These are phyloP conservation scores for Basidiobolus heterosporus DNA, from an alignment of 371 early-diverging fungal genomes.

Conservation along the genomic window DNA sequence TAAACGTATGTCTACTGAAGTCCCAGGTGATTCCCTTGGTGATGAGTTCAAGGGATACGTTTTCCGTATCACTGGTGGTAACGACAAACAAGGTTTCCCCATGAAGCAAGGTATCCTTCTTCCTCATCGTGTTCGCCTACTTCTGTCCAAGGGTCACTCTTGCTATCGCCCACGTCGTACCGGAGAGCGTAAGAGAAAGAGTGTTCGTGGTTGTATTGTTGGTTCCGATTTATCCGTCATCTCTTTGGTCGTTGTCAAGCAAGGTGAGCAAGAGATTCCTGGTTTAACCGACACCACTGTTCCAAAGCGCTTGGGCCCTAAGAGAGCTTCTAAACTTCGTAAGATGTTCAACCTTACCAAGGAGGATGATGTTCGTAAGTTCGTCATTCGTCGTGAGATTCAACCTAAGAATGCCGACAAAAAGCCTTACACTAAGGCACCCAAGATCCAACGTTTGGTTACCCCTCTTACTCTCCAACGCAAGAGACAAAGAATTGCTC, in stretches of 20 bases:
- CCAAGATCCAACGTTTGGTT: slow-evolving; percentile 92
- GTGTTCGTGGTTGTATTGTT: slow-evolving; percentile 98
- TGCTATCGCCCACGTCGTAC: slow-evolving; percentile 96
- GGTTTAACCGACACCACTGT: slow-evolving; percentile 89
- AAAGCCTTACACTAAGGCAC: slow-evolving; percentile 87
- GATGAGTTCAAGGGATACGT: slow-evolving; percentile 98
- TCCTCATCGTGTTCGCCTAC: slow-evolving; percentile 85
- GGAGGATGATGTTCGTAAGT: slow-evolving; percentile 95
- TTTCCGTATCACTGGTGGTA: slow-evolving; percentile 97
- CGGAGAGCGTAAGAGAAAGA: slow-evolving; percentile 98
- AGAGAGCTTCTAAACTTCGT: slow-evolving; percentile 96
- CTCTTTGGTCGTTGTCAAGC: slow-evolving; percentile 88
- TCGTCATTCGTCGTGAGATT: slow-evolving; percentile 91
- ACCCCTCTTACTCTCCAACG: slow-evolving; percentile 89
- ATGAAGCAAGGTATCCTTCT: slow-evolving; percentile 95
- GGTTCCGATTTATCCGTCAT: slow-evolving; percentile 88
- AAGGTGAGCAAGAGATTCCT: slow-evolving; percentile 87
- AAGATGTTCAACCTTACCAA: slow-evolving; percentile 91
- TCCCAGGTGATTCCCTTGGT: slow-evolving; percentile 88
- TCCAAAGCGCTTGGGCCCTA: slow-evolving; percentile 94
- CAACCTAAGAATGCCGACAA: slow-evolving; percentile 68
- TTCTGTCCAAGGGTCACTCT: slow-evolving; percentile 85
- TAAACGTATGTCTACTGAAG: slow-evolving; percentile 93
- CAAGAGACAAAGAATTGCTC: slow-evolving; percentile 68
- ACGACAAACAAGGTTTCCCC: slow-evolving; percentile 98